Conservation (phyloP, 2,329 filamentous ascomycete species). For the Fusarium buxicola region DNA sequence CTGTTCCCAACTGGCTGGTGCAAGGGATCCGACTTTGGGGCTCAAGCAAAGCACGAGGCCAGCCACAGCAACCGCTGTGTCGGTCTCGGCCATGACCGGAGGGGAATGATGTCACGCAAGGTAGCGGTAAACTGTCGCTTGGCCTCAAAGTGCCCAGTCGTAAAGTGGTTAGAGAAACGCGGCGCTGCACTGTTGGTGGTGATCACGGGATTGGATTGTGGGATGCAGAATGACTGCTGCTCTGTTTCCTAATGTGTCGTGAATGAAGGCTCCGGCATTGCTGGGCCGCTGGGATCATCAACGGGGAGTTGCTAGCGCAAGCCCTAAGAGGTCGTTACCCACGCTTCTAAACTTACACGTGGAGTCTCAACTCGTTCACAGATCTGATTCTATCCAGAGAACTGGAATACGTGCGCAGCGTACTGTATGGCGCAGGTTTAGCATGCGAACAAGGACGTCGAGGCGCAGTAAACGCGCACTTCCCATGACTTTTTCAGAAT, state of each 20-base stretch:
- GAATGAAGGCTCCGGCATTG: conserved; percentile 23
- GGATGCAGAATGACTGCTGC: conserved; percentile 32
- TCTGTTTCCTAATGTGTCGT: conserved; percentile 20
- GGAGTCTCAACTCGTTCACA: conserved; percentile 31
- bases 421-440: conserved; percentile 1
- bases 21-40: conserved; percentile 27
- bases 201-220: conserved; percentile 35
- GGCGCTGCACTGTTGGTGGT: conserved; percentile 18
- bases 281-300: conserved; percentile 27
- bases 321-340: conserved; percentile 33
- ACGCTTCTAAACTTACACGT: conserved; percentile 33
- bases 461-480: conserved; percentile 14
- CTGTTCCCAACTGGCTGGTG: conserved; percentile 30
- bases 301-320: conserved; percentile 29
- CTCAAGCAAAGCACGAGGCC: conserved; percentile 27
- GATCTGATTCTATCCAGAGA: conserved; percentile 24
- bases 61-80: conserved; percentile 2
- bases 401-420: conserved; percentile 8
- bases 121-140: conserved; percentile 30
- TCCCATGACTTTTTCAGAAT: conserved; percentile 12
- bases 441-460: conserved; percentile 2
- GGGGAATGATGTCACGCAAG: conserved; percentile 35
- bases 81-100: conserved; percentile 30
- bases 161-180: conserved; percentile 24
- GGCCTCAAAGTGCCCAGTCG: conserved; percentile 19